A percentile compares a stretch with the other conserved stretches of the same genome.
Conservation (phyloP, 140 eudicot genomes). For the Senecio squalidus region DNA sequence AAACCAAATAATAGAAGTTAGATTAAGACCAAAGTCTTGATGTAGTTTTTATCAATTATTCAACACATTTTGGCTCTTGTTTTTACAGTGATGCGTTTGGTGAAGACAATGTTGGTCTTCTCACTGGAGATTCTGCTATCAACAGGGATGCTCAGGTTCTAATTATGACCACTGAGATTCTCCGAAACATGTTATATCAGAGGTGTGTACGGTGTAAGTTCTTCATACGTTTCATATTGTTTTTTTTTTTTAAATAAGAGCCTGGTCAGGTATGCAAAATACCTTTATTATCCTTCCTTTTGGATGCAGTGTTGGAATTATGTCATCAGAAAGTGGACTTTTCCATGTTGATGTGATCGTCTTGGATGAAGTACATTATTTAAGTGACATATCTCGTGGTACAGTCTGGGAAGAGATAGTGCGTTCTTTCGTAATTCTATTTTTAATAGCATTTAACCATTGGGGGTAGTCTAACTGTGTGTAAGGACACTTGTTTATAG, state of each 20-base stretch:
- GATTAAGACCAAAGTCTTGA: not conserved
- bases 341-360: constrained; percentile 92
- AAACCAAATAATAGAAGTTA: not conserved
- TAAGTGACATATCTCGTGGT: constrained; percentile 98
- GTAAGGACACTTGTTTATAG: constrained; percentile 35
- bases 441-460: constrained; percentile 3
- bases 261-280: not conserved
- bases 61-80: constrained; percentile 8
- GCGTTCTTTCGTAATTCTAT: constrained; percentile 25
- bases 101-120: constrained; percentile 87
- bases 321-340: constrained; percentile 80
- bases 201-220: constrained; percentile 52
- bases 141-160: constrained; percentile 90
- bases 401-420: constrained; percentile 99
- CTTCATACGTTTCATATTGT: constrained; percentile 3
- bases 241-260: constrained; percentile 1
- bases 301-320: constrained; percentile 78
- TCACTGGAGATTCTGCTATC: constrained; percentile 93
- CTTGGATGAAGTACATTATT: constrained; percentile 97
- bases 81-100: constrained; percentile 87
- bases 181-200: constrained; percentile 92
- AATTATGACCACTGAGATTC: constrained; percentile 98
- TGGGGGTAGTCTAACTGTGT: constrained; percentile 10
- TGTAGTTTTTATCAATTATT: not conserved
- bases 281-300: constrained; percentile 13